Conservation (phyloP, 306 rosid species). For the Benincasa hispida region DNA sequence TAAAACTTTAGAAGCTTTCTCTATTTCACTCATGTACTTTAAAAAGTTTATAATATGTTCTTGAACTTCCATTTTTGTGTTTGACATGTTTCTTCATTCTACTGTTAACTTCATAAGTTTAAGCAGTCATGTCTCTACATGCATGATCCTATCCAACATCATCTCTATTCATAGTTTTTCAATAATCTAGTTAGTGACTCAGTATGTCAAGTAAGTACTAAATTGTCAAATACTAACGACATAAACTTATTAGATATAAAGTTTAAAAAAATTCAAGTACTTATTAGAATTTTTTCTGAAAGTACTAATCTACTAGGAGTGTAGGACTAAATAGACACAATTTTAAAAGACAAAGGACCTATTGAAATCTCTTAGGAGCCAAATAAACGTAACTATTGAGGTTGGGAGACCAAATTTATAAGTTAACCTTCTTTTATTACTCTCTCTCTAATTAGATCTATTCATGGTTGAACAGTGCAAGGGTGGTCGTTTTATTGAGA, state of each 20-base stretch:
- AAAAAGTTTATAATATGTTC: background rate
- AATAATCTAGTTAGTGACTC: too few relatives aligned
- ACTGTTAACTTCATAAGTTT: background rate
- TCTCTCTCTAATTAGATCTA: background rate
- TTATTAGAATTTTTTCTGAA: too few relatives aligned
- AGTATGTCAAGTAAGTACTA: background rate
- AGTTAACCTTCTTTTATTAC: background rate
- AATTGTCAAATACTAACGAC: background rate
- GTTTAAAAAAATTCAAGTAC: too few relatives aligned
- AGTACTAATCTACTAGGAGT: too few relatives aligned
- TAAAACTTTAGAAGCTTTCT: background rate
- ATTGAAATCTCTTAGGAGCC: background rate
- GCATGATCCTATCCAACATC: background rate
- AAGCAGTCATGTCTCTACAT: background rate
- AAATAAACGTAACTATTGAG: background rate
- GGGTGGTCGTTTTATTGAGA: conserved; percentile 62
- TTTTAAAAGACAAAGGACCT: background rate
- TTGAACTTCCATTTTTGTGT: background rate
- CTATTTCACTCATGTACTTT: background rate
- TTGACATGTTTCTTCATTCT: background rate
- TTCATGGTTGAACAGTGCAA: conserved; percentile 41
- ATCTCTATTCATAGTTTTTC: too few relatives aligned
- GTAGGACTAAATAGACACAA: background rate
- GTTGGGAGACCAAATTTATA: background rate
- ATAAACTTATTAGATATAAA: background rate